Evolutionary conservation across 1,284 basidiomycete species (phyloP).

Genomic region (Grifola frondosa): DNA sequence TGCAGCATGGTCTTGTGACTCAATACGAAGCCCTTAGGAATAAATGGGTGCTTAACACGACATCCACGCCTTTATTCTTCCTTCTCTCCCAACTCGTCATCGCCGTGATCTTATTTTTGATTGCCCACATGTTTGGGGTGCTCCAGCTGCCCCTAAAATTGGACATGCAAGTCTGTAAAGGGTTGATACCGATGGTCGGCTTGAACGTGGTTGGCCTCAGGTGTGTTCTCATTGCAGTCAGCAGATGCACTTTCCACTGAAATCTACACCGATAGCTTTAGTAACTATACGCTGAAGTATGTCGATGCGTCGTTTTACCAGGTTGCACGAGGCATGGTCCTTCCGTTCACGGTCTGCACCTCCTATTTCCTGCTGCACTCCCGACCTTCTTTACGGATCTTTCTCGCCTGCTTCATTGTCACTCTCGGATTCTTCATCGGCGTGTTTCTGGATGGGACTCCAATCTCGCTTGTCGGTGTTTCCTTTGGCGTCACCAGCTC

Average conservation of each 20-base stretch:
- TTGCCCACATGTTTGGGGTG: conserved; percentile 59
- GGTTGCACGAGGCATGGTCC: conserved; percentile 82
- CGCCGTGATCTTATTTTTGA: conserved; percentile 72
- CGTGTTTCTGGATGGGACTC: conserved; percentile 72
- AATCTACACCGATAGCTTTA: conserved; percentile 53
- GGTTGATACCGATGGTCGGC: conserved; percentile 68
- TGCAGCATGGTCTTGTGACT: conserved; percentile 6
- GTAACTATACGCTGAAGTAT: conserved; percentile 88
- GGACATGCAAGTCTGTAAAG: conserved; percentile 62
- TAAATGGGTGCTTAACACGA: conserved; percentile 76
- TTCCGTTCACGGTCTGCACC: conserved; percentile 83
- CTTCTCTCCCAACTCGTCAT: conserved; percentile 79
- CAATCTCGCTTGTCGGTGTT: conserved; percentile 63
- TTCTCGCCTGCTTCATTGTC: conserved; percentile 71
- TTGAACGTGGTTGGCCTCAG: conserved; percentile 81
- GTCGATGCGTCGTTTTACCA: conserved; percentile 93
- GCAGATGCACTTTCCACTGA: background rate
- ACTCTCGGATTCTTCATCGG: conserved; percentile 85
- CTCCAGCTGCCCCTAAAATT: conserved; percentile 62
- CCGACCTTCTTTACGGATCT: conserved; percentile 70
- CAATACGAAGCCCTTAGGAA: too few relatives aligned
- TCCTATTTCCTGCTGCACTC: conserved; percentile 72
- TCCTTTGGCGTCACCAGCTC: conserved; percentile 77
- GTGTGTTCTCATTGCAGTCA: conserved; percentile 38
- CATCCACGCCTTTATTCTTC: conserved; percentile 79